Conservation (phyloP, 169 alveolate genomes). For the Eimeria brunetti region DNA sequence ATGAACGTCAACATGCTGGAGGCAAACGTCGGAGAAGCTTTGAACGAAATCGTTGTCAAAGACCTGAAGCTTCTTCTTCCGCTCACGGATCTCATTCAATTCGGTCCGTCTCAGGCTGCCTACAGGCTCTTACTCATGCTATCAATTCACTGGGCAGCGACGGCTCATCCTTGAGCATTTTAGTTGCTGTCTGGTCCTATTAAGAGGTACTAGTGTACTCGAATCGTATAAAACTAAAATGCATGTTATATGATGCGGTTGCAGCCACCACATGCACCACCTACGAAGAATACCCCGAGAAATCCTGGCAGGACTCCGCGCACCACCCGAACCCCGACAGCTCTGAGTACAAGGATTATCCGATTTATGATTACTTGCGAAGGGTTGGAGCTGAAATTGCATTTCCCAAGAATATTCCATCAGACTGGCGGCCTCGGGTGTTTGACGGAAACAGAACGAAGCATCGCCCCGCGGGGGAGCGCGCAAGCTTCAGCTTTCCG, state of each 20-base stretch:
- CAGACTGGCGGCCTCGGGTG: slow-evolving; percentile 58
- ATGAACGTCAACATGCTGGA: slow-evolving; percentile 63
- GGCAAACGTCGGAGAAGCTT: slow-evolving; percentile 64
- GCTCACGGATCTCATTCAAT: slow-evolving; percentile 45
- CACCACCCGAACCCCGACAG: slow-evolving; percentile 62
- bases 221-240: background rate
- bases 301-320: slow-evolving; percentile 50
- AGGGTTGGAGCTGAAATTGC: slow-evolving; percentile 54
- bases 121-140: background rate
- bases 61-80: slow-evolving; percentile 36
- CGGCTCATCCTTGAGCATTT: background rate
- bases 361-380: slow-evolving; percentile 51
- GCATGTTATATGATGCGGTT: background rate
- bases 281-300: slow-evolving; percentile 63
- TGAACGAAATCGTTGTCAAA: slow-evolving; percentile 15
- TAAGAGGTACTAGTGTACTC: background rate
- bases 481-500: background rate
- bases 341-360: slow-evolving; percentile 41
- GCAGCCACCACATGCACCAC: slow-evolving; percentile 66
- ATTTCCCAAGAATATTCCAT: slow-evolving; percentile 33
- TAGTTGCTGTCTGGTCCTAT: background rate
- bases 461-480: slow-evolving; percentile 37
- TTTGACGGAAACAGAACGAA: slow-evolving; percentile 55
- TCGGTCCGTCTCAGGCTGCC: background rate
- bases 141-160: background rate